Evolutionary conservation across 1,139 yeast genomes (phyloP).

Genomic region (Casaregolazyma suthepensis): DNA sequence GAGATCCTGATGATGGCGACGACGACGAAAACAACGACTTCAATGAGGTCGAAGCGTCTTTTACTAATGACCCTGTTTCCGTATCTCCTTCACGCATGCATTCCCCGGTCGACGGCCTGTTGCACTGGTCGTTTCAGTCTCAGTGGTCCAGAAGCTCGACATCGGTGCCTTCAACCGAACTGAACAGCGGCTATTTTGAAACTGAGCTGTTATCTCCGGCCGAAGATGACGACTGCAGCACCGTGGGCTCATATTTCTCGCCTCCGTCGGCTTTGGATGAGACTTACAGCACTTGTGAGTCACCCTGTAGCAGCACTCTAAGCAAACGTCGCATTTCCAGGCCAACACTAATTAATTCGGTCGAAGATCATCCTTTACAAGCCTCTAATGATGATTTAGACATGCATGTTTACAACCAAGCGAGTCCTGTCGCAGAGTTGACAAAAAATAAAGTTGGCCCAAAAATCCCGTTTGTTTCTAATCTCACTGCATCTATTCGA

Average conservation of each 20-base stretch:
- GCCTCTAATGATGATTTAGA: neutral
- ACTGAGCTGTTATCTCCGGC: neutral
- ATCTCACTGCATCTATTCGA: slow-evolving; percentile 20
- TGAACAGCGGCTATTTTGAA: neutral
- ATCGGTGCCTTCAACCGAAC: neutral
- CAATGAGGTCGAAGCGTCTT: neutral
- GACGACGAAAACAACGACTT: slow-evolving; percentile 1
- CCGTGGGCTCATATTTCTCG: neutral
- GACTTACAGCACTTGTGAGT: neutral
- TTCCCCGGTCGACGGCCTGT: neutral
- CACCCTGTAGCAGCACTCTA: neutral
- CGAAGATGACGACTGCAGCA: neutral
- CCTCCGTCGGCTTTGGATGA: neutral
- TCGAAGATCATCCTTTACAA: neutral
- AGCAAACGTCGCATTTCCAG: neutral
- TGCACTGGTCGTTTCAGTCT: neutral
- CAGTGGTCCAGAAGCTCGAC: neutral
- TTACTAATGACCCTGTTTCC: neutral
- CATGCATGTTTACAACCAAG: neutral
- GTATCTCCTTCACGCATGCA: neutral
- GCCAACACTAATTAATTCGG: neutral
- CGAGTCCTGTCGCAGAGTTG: neutral
- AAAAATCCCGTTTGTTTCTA: slow-evolving; percentile 8
- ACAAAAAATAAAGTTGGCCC: neutral
- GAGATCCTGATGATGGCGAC: neutral